Percentiles rank a stretch among this genome's conserved stretches.
Conservation (phyloP, 1,139 yeast genomes). For the Diutina rugosa region DNA sequence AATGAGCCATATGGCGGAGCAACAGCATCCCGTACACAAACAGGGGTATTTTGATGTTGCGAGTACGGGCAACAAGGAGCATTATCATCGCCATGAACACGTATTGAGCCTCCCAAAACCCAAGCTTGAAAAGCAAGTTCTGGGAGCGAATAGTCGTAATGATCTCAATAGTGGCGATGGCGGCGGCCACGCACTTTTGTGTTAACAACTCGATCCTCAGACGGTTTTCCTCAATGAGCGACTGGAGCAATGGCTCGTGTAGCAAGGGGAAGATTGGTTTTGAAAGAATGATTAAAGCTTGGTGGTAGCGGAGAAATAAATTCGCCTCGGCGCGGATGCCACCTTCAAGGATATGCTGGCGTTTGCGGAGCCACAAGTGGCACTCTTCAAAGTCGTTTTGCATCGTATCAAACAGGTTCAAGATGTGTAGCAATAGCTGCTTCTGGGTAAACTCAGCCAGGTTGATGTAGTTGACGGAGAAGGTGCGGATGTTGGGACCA, state of each 20-base stretch:
- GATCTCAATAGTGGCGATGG: conserved; percentile 28
- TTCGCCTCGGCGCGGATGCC: conserved; percentile 21
- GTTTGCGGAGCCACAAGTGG: conserved; percentile 13
- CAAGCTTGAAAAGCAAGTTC: conserved; percentile 27
- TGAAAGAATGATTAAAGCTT: conserved; percentile 28
- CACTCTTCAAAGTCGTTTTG: conserved; percentile 20
- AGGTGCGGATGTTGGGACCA: conserved; percentile 26
- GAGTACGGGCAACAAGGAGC: conserved; percentile 14
- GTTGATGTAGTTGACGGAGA: conserved; percentile 26
- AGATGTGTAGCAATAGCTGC: conserved; percentile 17
- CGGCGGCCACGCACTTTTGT: conserved; percentile 5
- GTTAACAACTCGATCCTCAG: conserved; percentile 20
- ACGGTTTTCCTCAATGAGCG: conserved; percentile 21
- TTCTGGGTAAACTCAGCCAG: conserved; percentile 27
- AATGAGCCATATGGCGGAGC: conserved; percentile 24
- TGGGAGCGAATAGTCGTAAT: conserved; percentile 21
- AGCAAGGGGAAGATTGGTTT: conserved; percentile 31
- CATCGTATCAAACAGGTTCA: conserved; percentile 17
- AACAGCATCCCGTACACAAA: conserved; percentile 14
- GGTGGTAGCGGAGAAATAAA: conserved; percentile 33
- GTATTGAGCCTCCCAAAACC: conserved; percentile 43
- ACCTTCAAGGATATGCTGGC: conserved; percentile 4
- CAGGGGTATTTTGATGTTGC: conserved; percentile 12
- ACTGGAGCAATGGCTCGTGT: conserved; percentile 30
- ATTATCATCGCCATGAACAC: conserved; percentile 27